These are phyloP conservation scores for Penicillium manginii DNA, from an alignment of 495 filamentous ascomycete genomes.

Conservation along the genomic window DNA sequence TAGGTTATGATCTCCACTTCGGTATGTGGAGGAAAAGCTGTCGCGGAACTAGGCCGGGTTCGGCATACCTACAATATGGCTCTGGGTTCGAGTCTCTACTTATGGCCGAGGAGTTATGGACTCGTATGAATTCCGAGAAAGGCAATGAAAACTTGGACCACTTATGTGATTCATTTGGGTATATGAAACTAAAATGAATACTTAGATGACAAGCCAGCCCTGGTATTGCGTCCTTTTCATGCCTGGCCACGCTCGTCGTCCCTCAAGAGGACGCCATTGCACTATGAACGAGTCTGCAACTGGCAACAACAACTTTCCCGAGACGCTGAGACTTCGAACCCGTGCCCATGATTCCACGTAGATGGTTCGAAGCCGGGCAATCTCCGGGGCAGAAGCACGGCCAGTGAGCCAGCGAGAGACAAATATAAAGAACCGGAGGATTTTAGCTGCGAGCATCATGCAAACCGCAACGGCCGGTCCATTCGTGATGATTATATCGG, in stretches of 20 bases:
- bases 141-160: neutral
- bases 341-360: conserved; percentile 94
- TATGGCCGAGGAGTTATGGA: neutral
- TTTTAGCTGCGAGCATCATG: conserved; percentile 67
- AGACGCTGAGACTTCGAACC: conserved; percentile 76
- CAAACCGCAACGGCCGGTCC: conserved; percentile 88
- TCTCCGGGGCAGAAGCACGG: conserved; percentile 5
- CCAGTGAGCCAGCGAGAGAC: conserved; percentile 10
- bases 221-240: conserved; percentile 49
- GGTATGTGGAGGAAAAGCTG: conserved; percentile 19
- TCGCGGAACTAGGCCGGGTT: neutral
- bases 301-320: conserved; percentile 69
- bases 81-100: neutral
- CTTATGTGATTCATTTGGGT: neutral
- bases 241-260: conserved; percentile 45
- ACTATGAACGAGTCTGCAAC: conserved; percentile 74
- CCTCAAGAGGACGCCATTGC: conserved; percentile 67
- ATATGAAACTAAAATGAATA: neutral
- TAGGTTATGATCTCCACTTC: conserved; percentile 7
- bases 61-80: neutral
- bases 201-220: conserved; percentile 51
- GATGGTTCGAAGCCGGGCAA: conserved; percentile 66
- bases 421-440: conserved; percentile 63
- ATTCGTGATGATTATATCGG: conserved; percentile 82
- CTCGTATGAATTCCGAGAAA: neutral